Conservation (phyloP, 208 protist species). For the Jaenimonas drosophilae region DNA sequence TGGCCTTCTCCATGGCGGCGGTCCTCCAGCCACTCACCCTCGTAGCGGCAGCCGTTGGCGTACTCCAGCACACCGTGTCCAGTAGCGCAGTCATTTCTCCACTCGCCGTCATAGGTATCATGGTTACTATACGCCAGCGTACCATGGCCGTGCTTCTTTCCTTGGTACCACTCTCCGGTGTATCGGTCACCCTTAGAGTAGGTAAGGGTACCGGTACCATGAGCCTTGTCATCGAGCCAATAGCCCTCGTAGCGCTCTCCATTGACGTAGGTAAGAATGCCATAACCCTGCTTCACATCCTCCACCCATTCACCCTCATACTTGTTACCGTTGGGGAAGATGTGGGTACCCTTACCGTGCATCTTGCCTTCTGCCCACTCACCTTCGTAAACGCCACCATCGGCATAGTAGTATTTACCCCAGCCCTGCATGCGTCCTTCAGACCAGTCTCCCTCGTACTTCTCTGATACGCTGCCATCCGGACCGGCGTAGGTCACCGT, state of each 20-base stretch:
- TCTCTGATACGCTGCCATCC: slow-evolving; percentile 88
- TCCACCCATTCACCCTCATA: slow-evolving; percentile 93
- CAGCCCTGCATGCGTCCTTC: slow-evolving; percentile 92
- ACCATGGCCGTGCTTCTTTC: slow-evolving; percentile 85
- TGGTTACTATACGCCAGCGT: slow-evolving; percentile 87
- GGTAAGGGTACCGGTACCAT: slow-evolving; percentile 83
- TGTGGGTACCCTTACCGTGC: slow-evolving; percentile 88
- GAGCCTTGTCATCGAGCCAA: slow-evolving; percentile 86
- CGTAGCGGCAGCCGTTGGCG: slow-evolving; percentile 87
- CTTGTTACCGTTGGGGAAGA: slow-evolving; percentile 92
- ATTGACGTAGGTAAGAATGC: slow-evolving; percentile 83
- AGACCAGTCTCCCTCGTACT: slow-evolving; percentile 93
- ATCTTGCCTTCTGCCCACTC: slow-evolving; percentile 89
- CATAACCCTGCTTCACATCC: slow-evolving; percentile 89
- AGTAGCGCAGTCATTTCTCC: slow-evolving; percentile 74
- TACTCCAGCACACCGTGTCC: slow-evolving; percentile 81
- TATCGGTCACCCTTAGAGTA: slow-evolving; percentile 90
- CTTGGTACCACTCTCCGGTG: slow-evolving; percentile 85
- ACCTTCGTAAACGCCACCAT: slow-evolving; percentile 89
- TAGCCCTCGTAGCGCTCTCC: slow-evolving; percentile 85
- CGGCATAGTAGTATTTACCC: slow-evolving; percentile 91
- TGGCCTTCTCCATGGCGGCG: slow-evolving; percentile 76
- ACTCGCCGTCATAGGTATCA: slow-evolving; percentile 88
- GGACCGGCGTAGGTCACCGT: slow-evolving; percentile 82
- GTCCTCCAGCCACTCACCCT: slow-evolving; percentile 82